Percentiles rank a stretch among this genome's conserved stretches.
Conservation (phyloP, 2,329 filamentous ascomycete species). For the Stemphylium beticola region DNA sequence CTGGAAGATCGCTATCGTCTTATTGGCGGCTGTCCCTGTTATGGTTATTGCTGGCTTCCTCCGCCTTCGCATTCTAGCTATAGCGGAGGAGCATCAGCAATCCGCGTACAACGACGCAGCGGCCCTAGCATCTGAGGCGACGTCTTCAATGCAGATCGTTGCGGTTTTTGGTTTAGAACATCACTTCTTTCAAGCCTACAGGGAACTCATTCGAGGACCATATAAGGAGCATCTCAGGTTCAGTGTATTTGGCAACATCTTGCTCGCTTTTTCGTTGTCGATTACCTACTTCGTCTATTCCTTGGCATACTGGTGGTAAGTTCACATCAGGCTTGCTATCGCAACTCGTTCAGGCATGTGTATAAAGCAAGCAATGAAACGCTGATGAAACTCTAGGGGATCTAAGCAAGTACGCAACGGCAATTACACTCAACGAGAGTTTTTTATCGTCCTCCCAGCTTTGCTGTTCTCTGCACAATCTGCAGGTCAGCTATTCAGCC, state of each 20-base stretch:
- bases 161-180: slow-evolving; percentile 52
- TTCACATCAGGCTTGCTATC: slow-evolving; percentile 4
- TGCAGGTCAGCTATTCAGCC: slow-evolving; percentile 55
- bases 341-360: too few species aligned
- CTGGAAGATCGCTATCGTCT: slow-evolving; percentile 59
- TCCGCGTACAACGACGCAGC: slow-evolving; percentile 69
- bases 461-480: slow-evolving; percentile 56
- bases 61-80: slow-evolving; percentile 57
- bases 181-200: slow-evolving; percentile 48
- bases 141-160: slow-evolving; percentile 68
- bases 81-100: slow-evolving; percentile 68
- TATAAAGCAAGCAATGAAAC: neutral
- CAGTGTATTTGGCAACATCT: slow-evolving; percentile 49
- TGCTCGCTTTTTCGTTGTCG: slow-evolving; percentile 54
- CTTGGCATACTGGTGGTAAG: slow-evolving; percentile 56
- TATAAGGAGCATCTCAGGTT: slow-evolving; percentile 51
- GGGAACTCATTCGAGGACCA: slow-evolving; percentile 46
- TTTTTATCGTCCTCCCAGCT: slow-evolving; percentile 56
- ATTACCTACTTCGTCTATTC: slow-evolving; percentile 58
- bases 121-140: slow-evolving; percentile 70
- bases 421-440: slow-evolving; percentile 49
- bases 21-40: slow-evolving; percentile 57
- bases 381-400: slow-evolving; percentile 33
- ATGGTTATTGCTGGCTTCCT: slow-evolving; percentile 56
- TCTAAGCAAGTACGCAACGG: slow-evolving; percentile 53